A percentile compares a stretch with the other conserved stretches of the same genome.
phyloP scores from a whole-genome alignment of 2,329 filamentous ascomycete genomes.

The Cytospora schulzeri region DNA sequence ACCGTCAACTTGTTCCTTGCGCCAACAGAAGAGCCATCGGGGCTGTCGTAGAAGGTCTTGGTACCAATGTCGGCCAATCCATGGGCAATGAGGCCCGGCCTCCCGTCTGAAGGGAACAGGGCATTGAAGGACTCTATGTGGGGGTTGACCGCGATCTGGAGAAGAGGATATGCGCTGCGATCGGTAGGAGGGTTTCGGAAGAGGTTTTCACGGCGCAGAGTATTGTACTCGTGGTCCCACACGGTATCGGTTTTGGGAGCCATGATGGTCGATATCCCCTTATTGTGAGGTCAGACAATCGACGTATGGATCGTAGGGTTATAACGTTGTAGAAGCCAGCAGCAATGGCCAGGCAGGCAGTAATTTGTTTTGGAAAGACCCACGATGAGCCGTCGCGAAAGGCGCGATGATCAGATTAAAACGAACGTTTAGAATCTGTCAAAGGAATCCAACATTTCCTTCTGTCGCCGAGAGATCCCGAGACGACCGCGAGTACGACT shows the following conservation, averaged over 20 bases:
- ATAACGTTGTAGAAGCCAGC: not conserved
- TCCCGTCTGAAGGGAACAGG: constrained; percentile 73
- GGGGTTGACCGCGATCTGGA: constrained; percentile 83
- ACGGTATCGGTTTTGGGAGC: constrained; percentile 62
- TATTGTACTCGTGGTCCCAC: constrained; percentile 88
- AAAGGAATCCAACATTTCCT: not conserved
- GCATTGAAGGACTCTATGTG: constrained; percentile 97
- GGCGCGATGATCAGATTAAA: not conserved
- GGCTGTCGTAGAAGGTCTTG: constrained; percentile 83
- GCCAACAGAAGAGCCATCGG: constrained; percentile 60
- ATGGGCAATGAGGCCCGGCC: constrained; percentile 62
- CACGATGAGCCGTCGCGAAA: constrained; percentile 7
- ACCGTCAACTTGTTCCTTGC: constrained; percentile 76
- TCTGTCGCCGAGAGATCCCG: not conserved
- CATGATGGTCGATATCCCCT: constrained; percentile 44
- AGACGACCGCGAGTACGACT: not conserved
- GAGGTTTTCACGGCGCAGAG: constrained; percentile 80
- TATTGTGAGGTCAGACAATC: constrained; percentile 1
- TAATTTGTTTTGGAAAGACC: not conserved
- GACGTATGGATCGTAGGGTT: not conserved
- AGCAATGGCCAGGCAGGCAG: not conserved
- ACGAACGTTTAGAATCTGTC: not conserved
- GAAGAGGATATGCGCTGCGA: constrained; percentile 81
- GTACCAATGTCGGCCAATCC: constrained; percentile 86
- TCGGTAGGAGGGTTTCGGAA: constrained; percentile 89